Percentiles rank a stretch among this genome's conserved stretches.
Evolutionary conservation across 1,284 basidiomycete genomes (phyloP).

Genomic region (Sporisorium graminicola): DNA sequence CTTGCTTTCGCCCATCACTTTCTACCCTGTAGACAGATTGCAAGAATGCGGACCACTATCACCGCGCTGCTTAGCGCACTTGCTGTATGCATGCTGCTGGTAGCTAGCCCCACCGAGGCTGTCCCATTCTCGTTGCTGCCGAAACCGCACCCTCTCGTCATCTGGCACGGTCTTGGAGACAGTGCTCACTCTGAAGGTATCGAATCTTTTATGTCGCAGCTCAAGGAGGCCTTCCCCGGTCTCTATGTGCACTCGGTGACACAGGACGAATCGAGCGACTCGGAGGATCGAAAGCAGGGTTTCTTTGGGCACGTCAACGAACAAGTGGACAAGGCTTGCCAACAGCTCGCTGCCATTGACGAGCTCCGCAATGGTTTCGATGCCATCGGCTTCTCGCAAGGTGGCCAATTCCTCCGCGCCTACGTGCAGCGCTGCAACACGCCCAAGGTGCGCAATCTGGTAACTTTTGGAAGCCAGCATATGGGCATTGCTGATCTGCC

Average conservation of each 20-base stretch:
- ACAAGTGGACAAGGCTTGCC: slow-evolving; percentile 78
- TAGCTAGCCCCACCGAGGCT: slow-evolving; percentile 12
- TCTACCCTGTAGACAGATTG: not conserved
- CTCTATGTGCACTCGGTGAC: slow-evolving; percentile 85
- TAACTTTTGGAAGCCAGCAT: slow-evolving; percentile 76
- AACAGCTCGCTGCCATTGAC: slow-evolving; percentile 78
- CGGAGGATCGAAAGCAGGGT: slow-evolving; percentile 81
- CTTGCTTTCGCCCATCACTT: not conserved
- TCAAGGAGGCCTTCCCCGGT: slow-evolving; percentile 81
- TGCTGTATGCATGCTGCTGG: slow-evolving; percentile 8
- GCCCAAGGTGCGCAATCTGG: slow-evolving; percentile 73
- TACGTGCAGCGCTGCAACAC: slow-evolving; percentile 86
- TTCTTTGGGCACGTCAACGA: slow-evolving; percentile 82
- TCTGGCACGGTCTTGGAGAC: slow-evolving; percentile 94
- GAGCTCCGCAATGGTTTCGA: slow-evolving; percentile 77
- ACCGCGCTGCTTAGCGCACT: slow-evolving; percentile 19
- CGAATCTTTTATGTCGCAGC: slow-evolving; percentile 77
- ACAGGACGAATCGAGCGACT: slow-evolving; percentile 77
- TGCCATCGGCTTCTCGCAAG: slow-evolving; percentile 62
- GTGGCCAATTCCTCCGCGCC: slow-evolving; percentile 88
- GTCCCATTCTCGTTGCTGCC: slow-evolving; percentile 35
- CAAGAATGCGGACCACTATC: slow-evolving; percentile 16
- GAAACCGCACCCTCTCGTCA: slow-evolving; percentile 74
- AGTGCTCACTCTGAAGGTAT: slow-evolving; percentile 72
- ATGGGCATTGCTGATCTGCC: slow-evolving; percentile 84